Evolutionary conservation across 306 rosid species (phyloP), one percentile per base, ranked within the genome.

Genomic region (Pyrus communis): DNA sequence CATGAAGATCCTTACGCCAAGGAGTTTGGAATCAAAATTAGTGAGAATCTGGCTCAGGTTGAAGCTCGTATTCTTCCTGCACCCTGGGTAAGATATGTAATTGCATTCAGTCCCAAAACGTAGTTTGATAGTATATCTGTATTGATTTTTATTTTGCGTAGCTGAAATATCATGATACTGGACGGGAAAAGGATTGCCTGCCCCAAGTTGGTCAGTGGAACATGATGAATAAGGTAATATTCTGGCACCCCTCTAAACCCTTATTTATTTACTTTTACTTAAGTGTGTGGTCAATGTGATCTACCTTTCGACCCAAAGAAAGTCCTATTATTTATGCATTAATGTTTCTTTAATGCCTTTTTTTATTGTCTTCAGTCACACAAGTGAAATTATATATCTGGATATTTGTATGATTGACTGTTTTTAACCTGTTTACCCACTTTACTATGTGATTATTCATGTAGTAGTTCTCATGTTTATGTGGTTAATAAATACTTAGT

Each of bases 121-220:
- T 67, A 18, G 22, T 76, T 27, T 23, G 40, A 70, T 58, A 9
- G 25, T 61, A 10, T 15, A 7, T 8, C 25, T 30, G 27, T 60
- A 45, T 58, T 52, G 46, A 35, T 61, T 21, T 19, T 43, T 31
- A 55, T 77, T 51, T 71, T 73, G 73, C 76, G 45, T 91, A 96
- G 99, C 90, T 96, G 18, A 96, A 96, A 77, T 96, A 96, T 83
- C 93, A 92, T 74, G 99, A 96, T 45, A 86, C 99, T 0, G 99
- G 99, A n/a, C 87, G 96, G 76, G 99, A 93, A 77, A 96, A 82
- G 81, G 91, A 96, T 82, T 92, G 98, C 71, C 81, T 96, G 9
- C 99, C 99, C 23, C 96, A 93, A 84, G 98, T 96, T 82, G 99
- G 99, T 11, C 99, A 93, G 11, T 96, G 99, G 99, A 96, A 96